Conservation (phyloP, 2,329 filamentous ascomycete genomes). For the Botryotinia narcissicola region DNA sequence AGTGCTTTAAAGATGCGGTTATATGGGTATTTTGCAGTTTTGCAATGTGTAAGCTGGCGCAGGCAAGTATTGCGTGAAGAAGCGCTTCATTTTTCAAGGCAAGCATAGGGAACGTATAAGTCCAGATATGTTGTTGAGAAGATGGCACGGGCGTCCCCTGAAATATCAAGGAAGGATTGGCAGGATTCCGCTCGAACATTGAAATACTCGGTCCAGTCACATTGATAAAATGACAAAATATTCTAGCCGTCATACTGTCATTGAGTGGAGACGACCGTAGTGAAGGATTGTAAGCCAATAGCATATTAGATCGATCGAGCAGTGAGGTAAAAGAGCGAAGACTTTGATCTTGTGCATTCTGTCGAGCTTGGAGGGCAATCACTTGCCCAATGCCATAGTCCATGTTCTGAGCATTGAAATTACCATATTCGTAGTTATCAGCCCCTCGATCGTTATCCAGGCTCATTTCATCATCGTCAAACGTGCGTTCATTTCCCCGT, state of each 20-base stretch:
- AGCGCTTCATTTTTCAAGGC: slow-evolving; percentile 83
- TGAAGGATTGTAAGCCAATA: slow-evolving; percentile 66
- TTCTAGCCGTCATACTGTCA: slow-evolving; percentile 73
- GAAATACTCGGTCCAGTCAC: slow-evolving; percentile 85
- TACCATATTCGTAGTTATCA: slow-evolving; percentile 41
- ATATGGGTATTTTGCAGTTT: slow-evolving; percentile 71
- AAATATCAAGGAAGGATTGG: slow-evolving; percentile 68
- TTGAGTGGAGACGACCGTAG: slow-evolving; percentile 69
- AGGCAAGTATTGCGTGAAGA: slow-evolving; percentile 84
- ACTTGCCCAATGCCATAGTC: slow-evolving; percentile 17
- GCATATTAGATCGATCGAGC: slow-evolving; percentile 44
- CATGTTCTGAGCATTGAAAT: slow-evolving; percentile 31
- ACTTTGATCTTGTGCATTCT: slow-evolving; percentile 37
- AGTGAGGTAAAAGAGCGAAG: slow-evolving; percentile 49
- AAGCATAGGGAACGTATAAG: slow-evolving; percentile 76
- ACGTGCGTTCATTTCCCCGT: slow-evolving; percentile 33
- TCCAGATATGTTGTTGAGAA: slow-evolving; percentile 64
- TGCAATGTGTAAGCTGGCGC: slow-evolving; percentile 84
- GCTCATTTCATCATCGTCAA: slow-evolving; percentile 34
- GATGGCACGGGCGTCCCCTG: slow-evolving; percentile 58
- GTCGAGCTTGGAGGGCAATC: slow-evolving; percentile 35
- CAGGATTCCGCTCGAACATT: slow-evolving; percentile 78
- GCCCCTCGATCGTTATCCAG: slow-evolving; percentile 39
- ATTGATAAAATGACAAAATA: slow-evolving; percentile 91
- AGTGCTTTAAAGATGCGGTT: slow-evolving; percentile 85